Percentiles rank a stretch among this genome's conserved stretches.
Conservation (phyloP, 2,329 filamentous ascomycete genomes). For the Ophiostoma piceae region DNA sequence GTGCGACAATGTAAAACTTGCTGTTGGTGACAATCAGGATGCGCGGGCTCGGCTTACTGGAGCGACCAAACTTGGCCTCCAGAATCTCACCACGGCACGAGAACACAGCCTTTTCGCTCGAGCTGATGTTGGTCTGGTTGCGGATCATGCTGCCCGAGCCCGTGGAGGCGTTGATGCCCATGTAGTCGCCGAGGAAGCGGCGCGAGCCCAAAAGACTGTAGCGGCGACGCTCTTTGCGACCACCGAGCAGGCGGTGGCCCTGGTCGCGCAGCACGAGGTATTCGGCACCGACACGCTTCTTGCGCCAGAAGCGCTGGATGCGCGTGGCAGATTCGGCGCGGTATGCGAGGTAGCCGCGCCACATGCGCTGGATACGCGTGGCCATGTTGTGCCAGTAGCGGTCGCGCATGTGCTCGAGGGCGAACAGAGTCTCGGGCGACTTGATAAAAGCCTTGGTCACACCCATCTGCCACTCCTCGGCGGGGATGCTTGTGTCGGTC, state of each 20-base stretch:
- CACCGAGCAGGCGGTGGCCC: slow-evolving; percentile 73
- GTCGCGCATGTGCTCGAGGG: slow-evolving; percentile 94
- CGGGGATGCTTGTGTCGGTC: slow-evolving; percentile 91
- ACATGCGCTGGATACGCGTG: slow-evolving; percentile 91
- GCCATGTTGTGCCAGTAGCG: slow-evolving; percentile 99
- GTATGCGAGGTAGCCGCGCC: slow-evolving; percentile 93
- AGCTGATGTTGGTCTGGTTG: slow-evolving; percentile 62
- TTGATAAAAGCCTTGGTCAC: slow-evolving; percentile 98
- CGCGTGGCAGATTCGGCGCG: slow-evolving; percentile 85
- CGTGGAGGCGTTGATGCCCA: slow-evolving; percentile 74
- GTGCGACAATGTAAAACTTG: slow-evolving; percentile 84
- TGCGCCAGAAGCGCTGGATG: slow-evolving; percentile 93
- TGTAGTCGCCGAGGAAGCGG: slow-evolving; percentile 89
- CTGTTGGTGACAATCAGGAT: slow-evolving; percentile 77
- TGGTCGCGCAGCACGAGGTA: slow-evolving; percentile 83
- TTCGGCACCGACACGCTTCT: slow-evolving; percentile 84
- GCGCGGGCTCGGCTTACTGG: slow-evolving; percentile 85
- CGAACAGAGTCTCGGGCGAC: slow-evolving; percentile 92
- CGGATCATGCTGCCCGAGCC: slow-evolving; percentile 79
- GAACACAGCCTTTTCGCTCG: slow-evolving; percentile 74
- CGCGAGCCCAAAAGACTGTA: slow-evolving; percentile 89
- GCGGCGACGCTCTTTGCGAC: slow-evolving; percentile 82
- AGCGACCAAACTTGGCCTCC: slow-evolving; percentile 92
- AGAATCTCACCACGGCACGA: slow-evolving; percentile 87
- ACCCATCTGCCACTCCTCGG: slow-evolving; percentile 95